Percentiles rank a stretch among this genome's conserved stretches.
Evolutionary conservation across 2,329 filamentous ascomycete genomes (phyloP).

Genomic region (Cladorrhinum sp.): DNA sequence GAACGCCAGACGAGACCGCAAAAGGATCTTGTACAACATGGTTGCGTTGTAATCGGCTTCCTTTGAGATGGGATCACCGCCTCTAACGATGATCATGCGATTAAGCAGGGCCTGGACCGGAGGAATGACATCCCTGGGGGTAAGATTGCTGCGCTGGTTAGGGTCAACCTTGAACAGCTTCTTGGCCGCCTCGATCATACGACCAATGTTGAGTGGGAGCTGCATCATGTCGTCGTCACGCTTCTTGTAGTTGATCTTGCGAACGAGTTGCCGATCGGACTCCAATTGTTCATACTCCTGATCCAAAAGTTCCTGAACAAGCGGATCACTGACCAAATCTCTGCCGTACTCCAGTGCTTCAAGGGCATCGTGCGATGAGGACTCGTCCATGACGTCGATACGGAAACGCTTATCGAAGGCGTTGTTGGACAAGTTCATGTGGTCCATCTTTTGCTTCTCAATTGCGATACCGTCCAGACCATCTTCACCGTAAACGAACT

Average conservation of each 20-base stretch:
- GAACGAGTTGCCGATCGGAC: conserved; percentile 71
- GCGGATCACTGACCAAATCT: conserved; percentile 82
- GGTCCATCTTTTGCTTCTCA: conserved; percentile 86
- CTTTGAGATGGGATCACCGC: conserved; percentile 72
- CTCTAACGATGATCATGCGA: conserved; percentile 80
- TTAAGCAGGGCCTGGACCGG: conserved; percentile 72
- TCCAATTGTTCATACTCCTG: conserved; percentile 79
- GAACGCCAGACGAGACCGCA: conserved; percentile 87
- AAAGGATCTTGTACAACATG: conserved; percentile 84
- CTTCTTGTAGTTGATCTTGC: conserved; percentile 60
- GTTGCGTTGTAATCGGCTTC: conserved; percentile 90
- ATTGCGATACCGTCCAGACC: conserved; percentile 91
- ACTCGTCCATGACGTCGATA: conserved; percentile 77
- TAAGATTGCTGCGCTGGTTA: conserved; percentile 80
- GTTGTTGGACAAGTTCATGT: conserved; percentile 73
- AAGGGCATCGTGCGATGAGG: conserved; percentile 54
- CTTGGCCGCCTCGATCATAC: conserved; percentile 87
- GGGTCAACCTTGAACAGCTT: conserved; percentile 88
- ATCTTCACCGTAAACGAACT: conserved; percentile 97
- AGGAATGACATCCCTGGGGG: conserved; percentile 82
- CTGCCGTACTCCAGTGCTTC: conserved; percentile 82
- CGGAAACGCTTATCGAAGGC: conserved; percentile 80
- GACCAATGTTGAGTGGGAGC: conserved; percentile 84
- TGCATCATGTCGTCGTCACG: conserved; percentile 85
- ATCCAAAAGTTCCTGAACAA: conserved; percentile 82